Conservation (phyloP, 2,329 filamentous ascomycete genomes). For the Clonostachys rhizophaga region DNA sequence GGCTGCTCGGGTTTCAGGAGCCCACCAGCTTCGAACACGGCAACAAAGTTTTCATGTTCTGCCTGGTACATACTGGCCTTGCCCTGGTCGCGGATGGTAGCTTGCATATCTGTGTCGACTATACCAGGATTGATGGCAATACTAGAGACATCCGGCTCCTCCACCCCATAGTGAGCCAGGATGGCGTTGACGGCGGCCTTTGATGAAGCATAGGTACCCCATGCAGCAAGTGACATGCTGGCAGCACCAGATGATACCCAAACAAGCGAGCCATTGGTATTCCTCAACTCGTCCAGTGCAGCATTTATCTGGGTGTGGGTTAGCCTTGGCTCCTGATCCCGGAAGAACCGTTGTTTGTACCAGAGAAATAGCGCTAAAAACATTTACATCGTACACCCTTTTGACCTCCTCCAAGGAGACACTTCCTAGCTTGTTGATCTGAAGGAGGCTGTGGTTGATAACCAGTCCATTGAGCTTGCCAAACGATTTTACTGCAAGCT, state of each 20-base stretch:
- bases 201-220: constrained; percentile 79
- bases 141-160: constrained; percentile 72
- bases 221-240: constrained; percentile 58
- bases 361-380: constrained; percentile 69
- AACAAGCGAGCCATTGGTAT: constrained; percentile 65
- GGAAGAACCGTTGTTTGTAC: not conserved
- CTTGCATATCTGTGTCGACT: constrained; percentile 88
- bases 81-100: constrained; percentile 64
- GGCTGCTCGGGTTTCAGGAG: constrained; percentile 80
- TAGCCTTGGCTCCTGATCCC: not conserved
- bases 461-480: constrained; percentile 75
- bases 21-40: constrained; percentile 64
- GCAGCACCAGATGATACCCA: constrained; percentile 79
- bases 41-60: constrained; percentile 64
- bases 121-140: constrained; percentile 73
- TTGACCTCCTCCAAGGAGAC: constrained; percentile 69
- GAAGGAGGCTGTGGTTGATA: constrained; percentile 80
- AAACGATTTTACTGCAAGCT: constrained; percentile 62
- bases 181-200: constrained; percentile 85
- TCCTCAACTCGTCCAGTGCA: constrained; percentile 63
- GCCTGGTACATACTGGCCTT: constrained; percentile 40
- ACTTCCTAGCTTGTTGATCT: constrained; percentile 68
- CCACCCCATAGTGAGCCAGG: constrained; percentile 63
- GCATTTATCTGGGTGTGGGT: constrained; percentile 56
- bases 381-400: constrained; percentile 72